Conservation (phyloP, 2,329 filamentous ascomycete species). For the Teratosphaeria nubilosa region DNA sequence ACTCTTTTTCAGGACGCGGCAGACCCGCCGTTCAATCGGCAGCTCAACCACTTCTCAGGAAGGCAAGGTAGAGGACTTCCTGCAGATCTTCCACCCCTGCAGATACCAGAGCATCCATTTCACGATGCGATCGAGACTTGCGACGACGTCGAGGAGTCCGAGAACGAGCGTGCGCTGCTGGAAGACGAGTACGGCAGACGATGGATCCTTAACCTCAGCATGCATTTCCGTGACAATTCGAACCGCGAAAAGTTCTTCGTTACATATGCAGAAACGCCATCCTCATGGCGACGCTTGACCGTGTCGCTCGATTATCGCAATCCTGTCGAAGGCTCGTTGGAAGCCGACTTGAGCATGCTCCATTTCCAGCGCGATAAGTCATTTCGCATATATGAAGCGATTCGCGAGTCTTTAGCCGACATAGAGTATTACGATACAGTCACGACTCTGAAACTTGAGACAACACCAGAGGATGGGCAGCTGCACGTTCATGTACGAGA, state of each 20-base stretch:
- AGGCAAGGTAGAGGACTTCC: conserved; percentile 2
- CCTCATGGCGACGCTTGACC: conserved; percentile 76
- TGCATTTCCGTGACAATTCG: conserved; percentile 93
- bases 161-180: conserved; percentile 51
- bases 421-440: conserved; percentile 96
- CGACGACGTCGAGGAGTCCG: conserved; percentile 24
- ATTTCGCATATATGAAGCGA: conserved; percentile 84
- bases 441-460: conserved; percentile 90
- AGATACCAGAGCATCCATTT: conserved; percentile 9
- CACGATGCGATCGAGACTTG: conserved; percentile 14
- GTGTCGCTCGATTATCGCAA: conserved; percentile 87
- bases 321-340: conserved; percentile 69
- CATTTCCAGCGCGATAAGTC: conserved; percentile 87
- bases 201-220: conserved; percentile 96
- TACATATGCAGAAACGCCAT: conserved; percentile 74
- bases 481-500: conserved; percentile 97
- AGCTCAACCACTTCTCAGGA: background rate
- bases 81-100: conserved; percentile 12
- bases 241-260: conserved; percentile 96
- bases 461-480: conserved; percentile 68
- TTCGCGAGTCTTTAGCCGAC: conserved; percentile 80
- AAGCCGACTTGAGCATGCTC: conserved; percentile 67
- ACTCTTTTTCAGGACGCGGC: background rate
- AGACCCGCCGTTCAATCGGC: background rate
- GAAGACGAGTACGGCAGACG: conserved; percentile 66